These are phyloP conservation scores for Nadsonia starkeyi-henricii DNA, from an alignment of 1,139 yeast species.

Conservation along the genomic window DNA sequence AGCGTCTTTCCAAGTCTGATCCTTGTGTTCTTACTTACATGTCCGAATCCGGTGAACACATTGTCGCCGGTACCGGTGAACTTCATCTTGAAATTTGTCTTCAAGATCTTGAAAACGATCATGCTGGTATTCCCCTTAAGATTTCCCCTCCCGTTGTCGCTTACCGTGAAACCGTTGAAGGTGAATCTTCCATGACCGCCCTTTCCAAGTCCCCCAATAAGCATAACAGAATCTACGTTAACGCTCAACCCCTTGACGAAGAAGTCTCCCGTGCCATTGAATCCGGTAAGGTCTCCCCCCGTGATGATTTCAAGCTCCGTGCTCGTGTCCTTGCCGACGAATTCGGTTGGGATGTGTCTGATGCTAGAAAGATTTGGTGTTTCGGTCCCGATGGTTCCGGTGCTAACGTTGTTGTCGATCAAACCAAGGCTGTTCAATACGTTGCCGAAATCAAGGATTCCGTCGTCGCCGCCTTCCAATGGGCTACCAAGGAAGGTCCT, in stretches of 20 bases:
- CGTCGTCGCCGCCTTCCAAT: slow-evolving; percentile 99
- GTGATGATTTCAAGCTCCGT: slow-evolving; percentile 98
- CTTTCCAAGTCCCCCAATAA: slow-evolving; percentile 99
- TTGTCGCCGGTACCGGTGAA: slow-evolving; percentile 99
- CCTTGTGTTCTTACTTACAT: slow-evolving; percentile 90
- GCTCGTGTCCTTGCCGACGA: slow-evolving; percentile 98
- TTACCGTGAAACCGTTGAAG: slow-evolving; percentile 96
- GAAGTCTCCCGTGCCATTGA: slow-evolving; percentile 90
- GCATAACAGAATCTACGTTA: slow-evolving; percentile 98
- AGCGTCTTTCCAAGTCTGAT: slow-evolving; percentile 89
- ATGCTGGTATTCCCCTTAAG: slow-evolving; percentile 96
- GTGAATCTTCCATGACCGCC: slow-evolving; percentile 89
- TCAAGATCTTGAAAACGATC: slow-evolving; percentile 91
- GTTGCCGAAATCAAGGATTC: slow-evolving; percentile 98
- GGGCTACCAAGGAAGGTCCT: slow-evolving; percentile 99
- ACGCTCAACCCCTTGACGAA: slow-evolving; percentile 93
- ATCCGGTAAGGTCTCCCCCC: slow-evolving; percentile 79
- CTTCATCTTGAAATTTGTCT: slow-evolving; percentile 85
- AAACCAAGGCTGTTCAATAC: slow-evolving; percentile 99
- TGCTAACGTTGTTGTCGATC: slow-evolving; percentile 98
- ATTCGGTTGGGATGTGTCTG: slow-evolving; percentile 98
- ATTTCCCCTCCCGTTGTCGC: slow-evolving; percentile 99
- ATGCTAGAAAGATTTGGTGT: slow-evolving; percentile 99
- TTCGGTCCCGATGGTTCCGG: slow-evolving; percentile 99
- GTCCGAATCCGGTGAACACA: slow-evolving; percentile 96